phyloP scores from a whole-genome alignment of 441 rosid species.

The Populus hybrid region DNA sequence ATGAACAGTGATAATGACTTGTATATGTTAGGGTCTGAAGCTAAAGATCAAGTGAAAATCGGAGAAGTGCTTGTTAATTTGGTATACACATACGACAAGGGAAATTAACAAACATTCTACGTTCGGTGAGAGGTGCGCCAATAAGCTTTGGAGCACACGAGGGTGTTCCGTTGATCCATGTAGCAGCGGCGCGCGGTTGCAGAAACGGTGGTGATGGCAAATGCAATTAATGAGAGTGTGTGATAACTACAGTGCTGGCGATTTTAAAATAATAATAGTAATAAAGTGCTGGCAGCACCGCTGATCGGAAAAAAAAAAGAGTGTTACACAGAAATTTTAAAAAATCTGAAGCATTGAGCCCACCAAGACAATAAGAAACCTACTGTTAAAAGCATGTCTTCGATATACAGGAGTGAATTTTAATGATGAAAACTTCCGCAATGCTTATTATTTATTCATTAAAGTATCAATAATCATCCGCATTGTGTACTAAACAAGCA shows the following conservation, averaged over 20 bases:
- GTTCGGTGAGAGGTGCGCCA: not conserved
- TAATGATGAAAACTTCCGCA: too few species aligned
- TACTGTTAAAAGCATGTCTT: too few species aligned
- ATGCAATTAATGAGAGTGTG: not conserved
- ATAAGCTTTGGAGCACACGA: not conserved
- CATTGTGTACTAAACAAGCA: not conserved
- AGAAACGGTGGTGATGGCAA: not conserved
- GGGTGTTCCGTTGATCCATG: not conserved
- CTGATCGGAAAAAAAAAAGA: not conserved
- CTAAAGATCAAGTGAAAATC: not conserved
- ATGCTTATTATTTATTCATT: too few species aligned
- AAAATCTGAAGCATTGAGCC: too few species aligned
- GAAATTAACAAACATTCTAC: not conserved
- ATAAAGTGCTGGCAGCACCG: not conserved
- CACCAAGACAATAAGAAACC: too few species aligned
- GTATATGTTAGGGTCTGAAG: not conserved
- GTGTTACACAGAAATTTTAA: too few species aligned
- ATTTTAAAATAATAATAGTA: too few species aligned
- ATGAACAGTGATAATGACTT: too few species aligned
- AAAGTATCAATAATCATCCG: too few species aligned
- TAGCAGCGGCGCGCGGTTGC: not conserved
- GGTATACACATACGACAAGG: not conserved
- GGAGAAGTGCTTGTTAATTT: too few species aligned
- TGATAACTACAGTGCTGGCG: not conserved
- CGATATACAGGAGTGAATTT: too few species aligned